Conservation (phyloP, 306 rosid genomes). For the Corylus heterophylla region DNA sequence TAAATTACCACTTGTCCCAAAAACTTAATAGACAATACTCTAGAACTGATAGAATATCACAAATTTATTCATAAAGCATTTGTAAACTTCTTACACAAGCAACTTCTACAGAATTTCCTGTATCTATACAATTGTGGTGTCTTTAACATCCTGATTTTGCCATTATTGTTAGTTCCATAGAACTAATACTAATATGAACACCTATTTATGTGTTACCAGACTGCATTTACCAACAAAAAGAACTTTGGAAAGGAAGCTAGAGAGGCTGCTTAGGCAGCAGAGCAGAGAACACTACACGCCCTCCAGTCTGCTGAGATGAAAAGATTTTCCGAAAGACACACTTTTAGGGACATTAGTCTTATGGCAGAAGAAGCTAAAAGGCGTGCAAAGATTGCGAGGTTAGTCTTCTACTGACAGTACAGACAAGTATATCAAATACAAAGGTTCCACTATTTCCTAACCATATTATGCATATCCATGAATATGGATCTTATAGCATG, state of each 20-base stretch:
- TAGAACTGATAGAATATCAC: background rate
- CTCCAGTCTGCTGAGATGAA: slow-evolving; percentile 47
- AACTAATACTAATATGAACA: background rate
- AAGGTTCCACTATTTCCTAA: too few species aligned
- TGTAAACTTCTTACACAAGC: background rate
- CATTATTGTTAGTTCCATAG: background rate
- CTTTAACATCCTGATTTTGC: background rate
- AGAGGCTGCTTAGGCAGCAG: slow-evolving; percentile 71
- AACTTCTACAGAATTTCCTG: background rate
- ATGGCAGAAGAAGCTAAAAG: slow-evolving; percentile 79
- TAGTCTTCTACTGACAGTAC: slow-evolving; percentile 1
- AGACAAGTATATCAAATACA: background rate
- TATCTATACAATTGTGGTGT: background rate
- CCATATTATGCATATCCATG: too few species aligned
- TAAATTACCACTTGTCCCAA: too few species aligned
- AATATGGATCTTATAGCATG: too few species aligned
- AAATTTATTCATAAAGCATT: background rate
- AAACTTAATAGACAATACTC: background rate
- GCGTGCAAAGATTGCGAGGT: slow-evolving; percentile 80
- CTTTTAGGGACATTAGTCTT: slow-evolving; percentile 60
- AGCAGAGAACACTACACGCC: slow-evolving; percentile 73
- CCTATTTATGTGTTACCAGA: slow-evolving; percentile 45
- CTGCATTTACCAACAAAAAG: slow-evolving; percentile 66
- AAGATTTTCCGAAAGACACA: slow-evolving; percentile 43
- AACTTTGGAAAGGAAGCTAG: slow-evolving; percentile 75